Base-by-base conservation (phyloP, 2,329 filamentous ascomycete genomes). In the Sphaerulina vaccinii region DNA sequence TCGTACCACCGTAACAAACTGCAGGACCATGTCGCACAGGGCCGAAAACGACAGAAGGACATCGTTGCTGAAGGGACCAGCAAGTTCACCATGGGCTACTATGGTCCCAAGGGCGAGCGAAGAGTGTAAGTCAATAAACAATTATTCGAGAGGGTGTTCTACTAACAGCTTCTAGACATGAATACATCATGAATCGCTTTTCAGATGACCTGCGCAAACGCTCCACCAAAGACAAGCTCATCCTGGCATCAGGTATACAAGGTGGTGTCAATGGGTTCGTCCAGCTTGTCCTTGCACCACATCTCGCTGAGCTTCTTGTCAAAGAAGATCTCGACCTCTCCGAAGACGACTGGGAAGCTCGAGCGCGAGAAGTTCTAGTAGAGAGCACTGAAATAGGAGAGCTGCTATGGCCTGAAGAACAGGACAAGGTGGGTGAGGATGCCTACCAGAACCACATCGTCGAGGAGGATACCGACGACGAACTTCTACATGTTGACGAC, bases 241-340 rank as follows among this genome's bases (percentile, higher is more conserved):
- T 71, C n/a, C 58, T 64, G 2, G 48, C 62, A 19, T 56, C 61
- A 8, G 67, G 68, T 10, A 59, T 65, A 2, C 58, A 61, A 24
- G 69, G 68, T 6, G 69, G 69, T 16, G 61, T 71, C 2, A 64
- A 65, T 11, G 68, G 68, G 0, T 70, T 65, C 44, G 62, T 70
- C 8, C 67, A 70, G 37, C 59, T 62, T 9, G 68, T 71, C 1
- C 54, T 71, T 2, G 67, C 70, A 24, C 69, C 69, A 1, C 69
- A 71, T 52, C 51, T 71, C n/a, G 68, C 67, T 4, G 50, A 66
- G 29, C 48, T 55, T 13, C 58, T 71, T 3, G 62, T 71, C 16
- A 65, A 59, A 54, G 66, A 71, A 33, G 69, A 71, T 45, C 58
- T 68, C 58, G 33, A 49, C 1, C 49, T 66, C 5, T 54, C 54